Evolutionary conservation across 2,329 filamentous ascomycete species (phyloP), one percentile per base, ranked within the genome.

Genomic region (Conoideocrella luteorostrata): DNA sequence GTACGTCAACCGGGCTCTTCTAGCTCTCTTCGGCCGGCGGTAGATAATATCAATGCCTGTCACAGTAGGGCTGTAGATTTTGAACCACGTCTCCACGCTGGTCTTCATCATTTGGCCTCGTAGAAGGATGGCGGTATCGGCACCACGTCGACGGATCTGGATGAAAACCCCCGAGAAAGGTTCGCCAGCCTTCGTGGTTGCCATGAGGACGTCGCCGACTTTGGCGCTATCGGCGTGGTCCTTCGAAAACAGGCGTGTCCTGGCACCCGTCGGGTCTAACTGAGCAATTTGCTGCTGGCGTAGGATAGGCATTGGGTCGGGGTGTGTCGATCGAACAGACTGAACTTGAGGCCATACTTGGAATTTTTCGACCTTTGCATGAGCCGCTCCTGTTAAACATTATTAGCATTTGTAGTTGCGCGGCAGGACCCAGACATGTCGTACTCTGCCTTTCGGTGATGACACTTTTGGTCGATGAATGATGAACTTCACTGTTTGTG

Each of bases 71-170:
- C 81, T 87, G 72, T 93, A 97, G 47, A 97, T 75, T 74, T 98
- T 98, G 68, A 86, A 89, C 83, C 88, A 95, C 88, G 95, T 93
- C 77, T 98, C 93, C 47, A 95, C 88, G 48, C 88, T 87, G 6
- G 94, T 80, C 55, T 86, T 80, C 53, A 88, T 90, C 55, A 98
- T 70, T 61, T 94, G 82, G 56, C 91, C 91, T 45, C 93, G 79
- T 47, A 98, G 74, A 47, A 95, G 70, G 44, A 98, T 84, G 4
- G 86, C 86, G 3, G 88, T 95, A 68, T 97, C 91, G 47, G 93
- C 78, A 47, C 89, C 89, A n/a, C 86, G 77, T 43, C 88, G 77
- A 44, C 90, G 86, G 62, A 98, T 90, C 60, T 85, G 86, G 60
- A 98, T 74, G 57, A 87, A 86, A 12, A 93, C 88, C 32, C 93